Evolutionary conservation across 441 rosid species (phyloP).

Genomic region (Metrosideros polymorpha): DNA sequence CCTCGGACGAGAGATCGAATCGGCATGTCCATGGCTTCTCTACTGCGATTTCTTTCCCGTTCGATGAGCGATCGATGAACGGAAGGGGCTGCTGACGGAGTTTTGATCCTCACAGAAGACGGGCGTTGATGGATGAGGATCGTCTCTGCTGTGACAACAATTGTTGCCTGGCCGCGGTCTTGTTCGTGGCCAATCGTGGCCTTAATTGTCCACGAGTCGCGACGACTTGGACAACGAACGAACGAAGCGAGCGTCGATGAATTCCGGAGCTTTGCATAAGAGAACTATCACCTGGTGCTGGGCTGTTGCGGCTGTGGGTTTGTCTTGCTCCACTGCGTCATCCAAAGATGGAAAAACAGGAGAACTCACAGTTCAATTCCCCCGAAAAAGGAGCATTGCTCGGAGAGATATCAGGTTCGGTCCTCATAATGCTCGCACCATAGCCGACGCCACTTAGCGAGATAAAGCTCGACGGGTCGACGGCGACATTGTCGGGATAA

Average conservation of each 20-base stretch:
- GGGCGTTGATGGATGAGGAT: not conserved
- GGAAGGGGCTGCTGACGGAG: not conserved
- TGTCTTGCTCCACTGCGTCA: not conserved
- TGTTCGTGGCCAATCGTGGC: not conserved
- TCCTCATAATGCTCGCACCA: too few species aligned
- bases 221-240: not conserved
- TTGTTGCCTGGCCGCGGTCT: not conserved
- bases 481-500: not conserved
- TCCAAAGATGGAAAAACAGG: not conserved
- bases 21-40: not conserved
- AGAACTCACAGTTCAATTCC: not conserved
- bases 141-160: not conserved
- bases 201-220: not conserved
- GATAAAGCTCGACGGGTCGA: not conserved
- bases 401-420: not conserved
- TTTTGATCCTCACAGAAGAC: not conserved
- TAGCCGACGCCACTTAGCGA: not conserved
- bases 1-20: not conserved
- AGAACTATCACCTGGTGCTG: not conserved
- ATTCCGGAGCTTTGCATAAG: not conserved
- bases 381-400: not conserved
- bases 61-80: not conserved
- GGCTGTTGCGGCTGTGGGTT: not conserved
- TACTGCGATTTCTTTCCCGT: not conserved
- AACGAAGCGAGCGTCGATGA: not conserved